A percentile compares a stretch with the other conserved stretches of the same genome.
These are phyloP conservation scores for Saccharomyces hybrid DNA, from an alignment of 1,139 yeast species.

Conservation along the genomic window DNA sequence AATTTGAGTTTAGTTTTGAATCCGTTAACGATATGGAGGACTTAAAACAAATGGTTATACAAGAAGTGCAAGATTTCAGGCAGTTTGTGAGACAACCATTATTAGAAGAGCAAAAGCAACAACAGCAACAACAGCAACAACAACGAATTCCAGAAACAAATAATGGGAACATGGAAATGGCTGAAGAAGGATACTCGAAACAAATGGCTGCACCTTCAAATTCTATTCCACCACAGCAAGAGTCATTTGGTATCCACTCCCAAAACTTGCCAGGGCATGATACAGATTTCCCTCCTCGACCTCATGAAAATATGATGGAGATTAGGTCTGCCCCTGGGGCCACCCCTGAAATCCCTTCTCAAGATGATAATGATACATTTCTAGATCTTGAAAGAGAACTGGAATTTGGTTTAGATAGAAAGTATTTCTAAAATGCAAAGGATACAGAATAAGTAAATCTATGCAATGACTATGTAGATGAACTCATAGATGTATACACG, in stretches of 20 bases:
- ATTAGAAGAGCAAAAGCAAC: conserved; percentile 46
- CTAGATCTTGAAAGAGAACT: conserved; percentile 49
- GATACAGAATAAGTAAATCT: background rate
- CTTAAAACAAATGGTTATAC: conserved; percentile 69
- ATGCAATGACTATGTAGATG: too few relatives aligned
- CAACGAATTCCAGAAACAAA: conserved; percentile 19
- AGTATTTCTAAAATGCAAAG: conserved; percentile 13
- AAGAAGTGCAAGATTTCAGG: conserved; percentile 75
- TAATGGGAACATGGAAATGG: conserved; percentile 1
- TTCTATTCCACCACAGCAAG: conserved; percentile 21
- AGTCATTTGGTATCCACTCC: conserved; percentile 33
- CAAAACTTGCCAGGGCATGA: conserved; percentile 35
- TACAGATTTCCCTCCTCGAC: conserved; percentile 37
- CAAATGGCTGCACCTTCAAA: conserved; percentile 17
- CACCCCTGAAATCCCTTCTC: conserved; percentile 4
- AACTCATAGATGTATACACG: too few relatives aligned
- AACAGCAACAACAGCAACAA: conserved; percentile 17
- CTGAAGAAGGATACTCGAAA: conserved; percentile 1
- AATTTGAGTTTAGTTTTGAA: conserved; percentile 87
- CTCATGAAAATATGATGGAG: conserved; percentile 32
- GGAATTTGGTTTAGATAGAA: conserved; percentile 51
- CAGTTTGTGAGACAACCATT: conserved; percentile 69
- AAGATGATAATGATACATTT: conserved; percentile 28
- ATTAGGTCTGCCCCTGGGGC: conserved; percentile 12
- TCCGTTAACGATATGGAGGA: conserved; percentile 70